Percentiles rank a stretch among this genome's conserved stretches.
Conservation (phyloP, 2,329 filamentous ascomycete genomes). For the Dothistroma septosporum region DNA sequence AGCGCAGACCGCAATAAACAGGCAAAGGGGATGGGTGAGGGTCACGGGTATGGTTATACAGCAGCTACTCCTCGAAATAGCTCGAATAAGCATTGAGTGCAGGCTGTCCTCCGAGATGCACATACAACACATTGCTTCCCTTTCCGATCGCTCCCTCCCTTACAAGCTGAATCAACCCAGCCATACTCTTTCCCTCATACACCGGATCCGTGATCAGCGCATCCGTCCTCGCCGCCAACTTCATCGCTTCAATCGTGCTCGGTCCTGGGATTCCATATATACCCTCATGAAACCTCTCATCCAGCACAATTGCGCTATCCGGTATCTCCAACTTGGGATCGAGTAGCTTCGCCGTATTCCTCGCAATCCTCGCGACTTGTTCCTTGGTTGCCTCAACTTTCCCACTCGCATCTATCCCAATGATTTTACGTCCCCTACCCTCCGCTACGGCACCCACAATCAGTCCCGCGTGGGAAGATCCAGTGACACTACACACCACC, state of each 20-base stretch:
- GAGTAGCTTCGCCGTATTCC: slow-evolving; percentile 59
- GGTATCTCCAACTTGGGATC: slow-evolving; percentile 60
- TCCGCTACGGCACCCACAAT: slow-evolving; percentile 63
- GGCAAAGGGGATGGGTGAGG: neutral
- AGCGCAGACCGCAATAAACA: neutral
- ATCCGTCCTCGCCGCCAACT: slow-evolving; percentile 63
- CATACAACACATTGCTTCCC: slow-evolving; percentile 64
- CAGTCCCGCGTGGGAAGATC: slow-evolving; percentile 67
- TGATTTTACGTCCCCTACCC: slow-evolving; percentile 50
- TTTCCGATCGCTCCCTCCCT: slow-evolving; percentile 57
- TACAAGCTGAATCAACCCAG: slow-evolving; percentile 67
- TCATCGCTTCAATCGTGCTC: slow-evolving; percentile 63
- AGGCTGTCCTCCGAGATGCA: slow-evolving; percentile 66
- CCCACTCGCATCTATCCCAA: slow-evolving; percentile 64
- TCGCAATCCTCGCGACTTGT: slow-evolving; percentile 64
- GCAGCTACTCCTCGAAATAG: slow-evolving; percentile 21
- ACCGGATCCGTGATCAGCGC: slow-evolving; percentile 72
- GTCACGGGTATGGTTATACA: neutral
- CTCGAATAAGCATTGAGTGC: slow-evolving; percentile 61
- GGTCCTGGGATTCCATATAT: slow-evolving; percentile 64
- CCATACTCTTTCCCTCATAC: slow-evolving; percentile 71
- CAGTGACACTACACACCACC: slow-evolving; percentile 63
- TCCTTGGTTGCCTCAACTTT: slow-evolving; percentile 59
- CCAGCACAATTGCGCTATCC: slow-evolving; percentile 59
- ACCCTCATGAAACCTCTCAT: slow-evolving; percentile 63